Evolutionary conservation across 441 rosid species (phyloP).

Genomic region (Erysimum cheiri): DNA sequence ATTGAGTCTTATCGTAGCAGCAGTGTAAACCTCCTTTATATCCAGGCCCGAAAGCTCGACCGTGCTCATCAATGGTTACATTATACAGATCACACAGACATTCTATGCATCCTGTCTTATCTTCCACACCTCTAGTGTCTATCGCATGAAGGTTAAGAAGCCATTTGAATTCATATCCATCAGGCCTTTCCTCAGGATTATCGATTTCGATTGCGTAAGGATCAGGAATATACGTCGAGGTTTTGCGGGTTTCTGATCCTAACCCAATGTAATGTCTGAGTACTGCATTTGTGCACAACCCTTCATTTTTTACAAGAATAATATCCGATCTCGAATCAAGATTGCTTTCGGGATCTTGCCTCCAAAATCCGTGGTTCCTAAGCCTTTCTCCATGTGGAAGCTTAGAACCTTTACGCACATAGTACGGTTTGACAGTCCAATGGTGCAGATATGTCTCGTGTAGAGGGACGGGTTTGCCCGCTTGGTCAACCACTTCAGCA

Average conservation of each 20-base stretch:
- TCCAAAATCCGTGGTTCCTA: constrained; percentile 34
- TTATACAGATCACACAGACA: constrained; percentile 82
- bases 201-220: constrained; percentile 84
- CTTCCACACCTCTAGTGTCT: constrained; percentile 79
- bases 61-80: constrained; percentile 60
- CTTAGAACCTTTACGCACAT: constrained; percentile 41
- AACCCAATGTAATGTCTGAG: constrained; percentile 70
- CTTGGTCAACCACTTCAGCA: constrained; percentile 75
- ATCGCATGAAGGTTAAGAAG: constrained; percentile 83
- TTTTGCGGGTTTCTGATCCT: constrained; percentile 87
- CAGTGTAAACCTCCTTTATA: constrained; percentile 75
- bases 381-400: constrained; percentile 22
- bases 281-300: constrained; percentile 56
- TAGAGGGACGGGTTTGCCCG: constrained; percentile 72
- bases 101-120: constrained; percentile 77
- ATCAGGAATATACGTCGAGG: constrained; percentile 70
- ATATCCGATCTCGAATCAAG: constrained; percentile 40
- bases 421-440: constrained; percentile 65
- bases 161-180: constrained; percentile 78
- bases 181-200: constrained; percentile 68
- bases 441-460: constrained; percentile 93
- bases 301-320: constrained; percentile 53
- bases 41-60: constrained; percentile 54
- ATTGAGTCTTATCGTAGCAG: constrained; percentile 75
- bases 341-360: constrained; percentile 18